Evolutionary conservation across 106 monocot genomes (phyloP), one percentile per base, ranked within the genome.

Genomic region (Ottelia alismoides): DNA sequence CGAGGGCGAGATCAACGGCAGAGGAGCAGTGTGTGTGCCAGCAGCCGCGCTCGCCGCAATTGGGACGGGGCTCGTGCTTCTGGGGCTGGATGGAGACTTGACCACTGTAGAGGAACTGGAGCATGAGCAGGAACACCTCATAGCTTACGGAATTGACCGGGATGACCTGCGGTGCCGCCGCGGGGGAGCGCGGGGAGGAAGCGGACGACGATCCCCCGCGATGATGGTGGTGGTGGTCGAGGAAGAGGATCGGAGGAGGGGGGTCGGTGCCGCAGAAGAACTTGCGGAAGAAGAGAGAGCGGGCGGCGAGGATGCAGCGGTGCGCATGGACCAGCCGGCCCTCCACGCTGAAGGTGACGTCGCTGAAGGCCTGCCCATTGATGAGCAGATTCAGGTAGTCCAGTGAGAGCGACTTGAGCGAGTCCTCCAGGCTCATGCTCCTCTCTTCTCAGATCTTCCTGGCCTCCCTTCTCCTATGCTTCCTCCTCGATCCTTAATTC

Each of bases 371-470:
- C 62, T 85, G 85, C 17, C 85, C 85, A 49, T 92, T 85, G 78
- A 92, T 92, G 23, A 92, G 81, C 27, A 92, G 92, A 72, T 85
- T 85, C 45, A 92, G 85, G 78, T 85, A 92, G 75, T 92, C 92
- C 35, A 92, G 65, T 7, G 92, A 92, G 27, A 92, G 70, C 2
- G 85, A 82, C 51, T 85, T 85, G 29, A 92, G 70, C 3, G 78
- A 47, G 55, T 85, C 90, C 47, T 81, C 84, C 47, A 65, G 30
- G 65, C 30, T n/a, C 14, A 6, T 24, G 21, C 52, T 31, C n/a
- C 51, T 25, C 44, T 30, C 28, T 40, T 31, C 25, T 12, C 12
- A 20, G 45, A 16, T 2, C 25, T 14, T 25, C 22, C 40, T 53
- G 20, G 28, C 27, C 40, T 44, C 0, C 27, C 60, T 47, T 22